Evolutionary conservation across 371 early-diverging fungal genomes (phyloP), one percentile per base, ranked within the genome.

Genomic region (Mortierella sp.): DNA sequence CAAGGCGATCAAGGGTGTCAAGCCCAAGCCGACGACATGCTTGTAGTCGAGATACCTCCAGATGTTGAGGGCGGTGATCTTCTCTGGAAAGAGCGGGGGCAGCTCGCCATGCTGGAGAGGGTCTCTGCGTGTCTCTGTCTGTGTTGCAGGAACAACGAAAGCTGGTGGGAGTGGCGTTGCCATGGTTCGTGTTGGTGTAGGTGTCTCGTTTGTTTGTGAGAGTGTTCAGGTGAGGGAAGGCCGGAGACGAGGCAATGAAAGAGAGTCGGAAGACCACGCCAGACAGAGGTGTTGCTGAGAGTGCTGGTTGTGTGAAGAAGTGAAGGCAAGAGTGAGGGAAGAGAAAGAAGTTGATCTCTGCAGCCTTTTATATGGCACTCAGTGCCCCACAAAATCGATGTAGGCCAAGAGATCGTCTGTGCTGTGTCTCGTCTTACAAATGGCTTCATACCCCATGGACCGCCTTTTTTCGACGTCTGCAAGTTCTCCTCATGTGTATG

Each of bases 1-100:
- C 44, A 95, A 63, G 25, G 91, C 93, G 60, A 95, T 82, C 41
- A 94, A 40, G 16, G 98, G 98, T 10, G 94, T 92, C 28, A 82
- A 67, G 22, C 83, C 69, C 31, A 97, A 84, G 54, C 94, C 79
- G 41, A 85, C 78, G 45, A 88, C 79, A 48, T 95, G 93, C 27
- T 90, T 82, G 95, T 96, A 95, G 82, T 95, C 91, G 69, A 96
- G 81, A 47, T 79, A 80, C 60, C 82, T 81, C 67, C 83, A 71
- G 83, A 85, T 83, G 71, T 86, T 88, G 43, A 72, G 72, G 37
- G 67, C 52, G 13, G 84, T 88, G 43, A 82, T 65, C 31, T 83
- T 82, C 58, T 83, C 82, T 29, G 82, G 83, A 67, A 88, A 82
- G 51, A 88, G 74, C 14, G 86, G 83, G 28, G 85, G 84, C 16